Evolutionary conservation across 345 rosid species (phyloP), one percentile per base, ranked within the genome.

Genomic region (Dovyalis caffra): DNA sequence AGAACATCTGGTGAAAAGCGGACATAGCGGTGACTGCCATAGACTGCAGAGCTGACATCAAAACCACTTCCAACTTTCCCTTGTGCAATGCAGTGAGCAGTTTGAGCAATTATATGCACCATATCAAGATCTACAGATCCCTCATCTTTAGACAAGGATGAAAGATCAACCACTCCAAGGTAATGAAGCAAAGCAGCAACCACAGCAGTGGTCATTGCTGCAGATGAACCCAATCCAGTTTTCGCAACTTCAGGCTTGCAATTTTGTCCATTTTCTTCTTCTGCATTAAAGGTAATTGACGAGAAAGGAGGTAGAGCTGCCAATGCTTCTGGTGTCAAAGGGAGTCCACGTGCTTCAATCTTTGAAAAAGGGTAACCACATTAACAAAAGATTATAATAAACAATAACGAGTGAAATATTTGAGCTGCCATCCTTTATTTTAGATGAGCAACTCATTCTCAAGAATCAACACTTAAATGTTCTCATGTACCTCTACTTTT

Each of bases 1-100:
- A 95, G 83, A 82, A 90, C 90, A 78, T 89, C 90, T 31, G 99
- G 93, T 65, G 98, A 95, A 83, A 95, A 95, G 60, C 98, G 97
- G 64, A 95, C 90, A 78, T 95, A 95, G 12, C 91, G 90, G 69
- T 91, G 98, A 80, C 99, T 95, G 67, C 99, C 98, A 83, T 89
- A 95, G 68, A 95, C 99, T 9, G 97, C 98, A 86, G 93, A 89
- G 78, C 99, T 91, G 74, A 95, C 97, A 88, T 95, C 99, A 80
- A 93, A 93, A 61, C 99, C 99, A 84, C 99, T 95, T 70, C 99
- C 99, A 68, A 93, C 92, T 83, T 95, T 91, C 72, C 99, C 99
- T 89, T 91, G 99, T 34, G 99, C 97, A 72, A 95, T 87, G 84
- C 98, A 93, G 56, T 95, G 98, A 61, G 99, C 97, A 80, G 86